Evolutionary conservation across 306 rosid genomes (phyloP).

Genomic region (Malus fusca): DNA sequence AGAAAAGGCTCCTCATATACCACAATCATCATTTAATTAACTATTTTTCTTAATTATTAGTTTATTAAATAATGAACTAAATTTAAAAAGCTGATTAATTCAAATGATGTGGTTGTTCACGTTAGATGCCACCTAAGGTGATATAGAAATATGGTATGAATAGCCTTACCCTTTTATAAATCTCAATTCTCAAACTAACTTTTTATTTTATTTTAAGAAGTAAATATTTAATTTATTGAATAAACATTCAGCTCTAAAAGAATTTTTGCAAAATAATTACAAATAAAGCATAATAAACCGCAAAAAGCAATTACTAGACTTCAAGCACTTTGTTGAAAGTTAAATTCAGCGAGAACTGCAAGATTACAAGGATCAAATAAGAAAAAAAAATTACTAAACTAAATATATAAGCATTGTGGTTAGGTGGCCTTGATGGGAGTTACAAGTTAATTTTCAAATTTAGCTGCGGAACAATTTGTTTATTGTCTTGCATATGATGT

Average conservation of each 20-base stretch:
- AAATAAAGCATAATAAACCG: not conserved
- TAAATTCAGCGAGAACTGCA: no score
- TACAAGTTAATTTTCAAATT: slow-evolving; percentile 10
- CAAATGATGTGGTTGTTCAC: no score
- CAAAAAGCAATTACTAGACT: not conserved
- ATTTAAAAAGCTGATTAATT: no score
- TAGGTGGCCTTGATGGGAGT: slow-evolving; percentile 6
- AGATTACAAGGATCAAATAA: not conserved
- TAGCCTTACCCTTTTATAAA: slow-evolving; percentile 8
- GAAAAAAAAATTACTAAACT: not conserved
- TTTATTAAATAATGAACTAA: no score
- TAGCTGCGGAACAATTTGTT: slow-evolving; percentile 1
- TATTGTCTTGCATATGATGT: not conserved
- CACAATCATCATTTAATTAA: no score
- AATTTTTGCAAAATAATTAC: no score
- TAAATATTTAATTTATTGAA: not conserved
- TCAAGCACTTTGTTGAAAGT: not conserved
- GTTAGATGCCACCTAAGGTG: no score
- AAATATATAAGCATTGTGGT: not conserved
- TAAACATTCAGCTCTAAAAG: not conserved
- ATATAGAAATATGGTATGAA: no score
- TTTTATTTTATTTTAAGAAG: no score
- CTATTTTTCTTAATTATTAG: no score
- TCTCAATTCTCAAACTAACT: not conserved
- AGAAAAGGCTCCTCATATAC: no score